These are phyloP conservation scores for Nannizzia gypsea DNA, from an alignment of 2,329 filamentous ascomycete species.

Conservation along the genomic window DNA sequence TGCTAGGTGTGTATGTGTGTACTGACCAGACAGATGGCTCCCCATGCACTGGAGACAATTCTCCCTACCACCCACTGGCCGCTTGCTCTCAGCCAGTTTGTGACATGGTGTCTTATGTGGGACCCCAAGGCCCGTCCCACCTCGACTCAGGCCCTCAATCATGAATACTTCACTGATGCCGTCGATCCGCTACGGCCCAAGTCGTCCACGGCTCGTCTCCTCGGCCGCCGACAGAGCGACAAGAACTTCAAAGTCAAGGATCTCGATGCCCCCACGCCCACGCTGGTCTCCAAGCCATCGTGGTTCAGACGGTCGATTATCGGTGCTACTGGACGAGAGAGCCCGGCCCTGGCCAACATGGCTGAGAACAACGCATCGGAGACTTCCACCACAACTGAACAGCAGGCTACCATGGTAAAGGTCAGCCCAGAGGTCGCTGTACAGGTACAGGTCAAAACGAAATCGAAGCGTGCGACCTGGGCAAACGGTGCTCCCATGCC, in stretches of 20 bases:
- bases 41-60: conserved; percentile 90
- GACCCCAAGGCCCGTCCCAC: conserved; percentile 87
- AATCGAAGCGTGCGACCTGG: conserved; percentile 84
- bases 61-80: conserved; percentile 88
- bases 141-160: conserved; percentile 82
- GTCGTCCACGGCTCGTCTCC: conserved; percentile 69
- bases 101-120: conserved; percentile 99
- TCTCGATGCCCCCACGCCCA: conserved; percentile 53
- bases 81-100: conserved; percentile 72
- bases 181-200: conserved; percentile 87
- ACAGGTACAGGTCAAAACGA: conserved; percentile 19
- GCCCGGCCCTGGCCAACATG: conserved; percentile 44
- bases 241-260: conserved; percentile 50
- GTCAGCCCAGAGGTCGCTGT: conserved; percentile 29
- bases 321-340: conserved; percentile 53
- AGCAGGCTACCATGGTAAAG: conserved; percentile 29
- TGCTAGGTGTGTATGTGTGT: background rate
- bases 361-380: conserved; percentile 20
- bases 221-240: conserved; percentile 85
- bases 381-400: conserved; percentile 20
- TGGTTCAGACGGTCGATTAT: conserved; percentile 97
- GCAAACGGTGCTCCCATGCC: conserved; percentile 85
- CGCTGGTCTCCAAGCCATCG: conserved; percentile 67
- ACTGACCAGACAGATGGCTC: conserved; percentile 62
- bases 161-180: conserved; percentile 89